Percentiles rank a stretch among this genome's conserved stretches.
These are phyloP conservation scores for Iberis pinnata DNA, from an alignment of 345 rosid genomes.

Conservation along the genomic window DNA sequence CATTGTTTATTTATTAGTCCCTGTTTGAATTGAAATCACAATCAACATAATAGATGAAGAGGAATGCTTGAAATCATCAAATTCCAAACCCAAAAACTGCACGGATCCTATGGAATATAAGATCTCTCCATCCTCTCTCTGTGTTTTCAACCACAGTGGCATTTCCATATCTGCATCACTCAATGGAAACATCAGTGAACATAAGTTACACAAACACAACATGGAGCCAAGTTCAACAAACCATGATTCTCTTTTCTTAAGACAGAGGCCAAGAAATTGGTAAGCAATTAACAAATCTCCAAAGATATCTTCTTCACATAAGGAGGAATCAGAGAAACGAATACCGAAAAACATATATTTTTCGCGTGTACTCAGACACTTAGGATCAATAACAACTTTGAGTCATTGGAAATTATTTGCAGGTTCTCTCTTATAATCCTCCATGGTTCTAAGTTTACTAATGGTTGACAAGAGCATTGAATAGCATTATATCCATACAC, in stretches of 20 bases:
- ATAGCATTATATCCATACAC: no score
- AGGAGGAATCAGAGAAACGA: neutral
- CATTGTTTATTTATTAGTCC: constrained; percentile 12
- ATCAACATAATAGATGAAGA: constrained; percentile 15
- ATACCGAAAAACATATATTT: no score
- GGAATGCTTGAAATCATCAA: constrained; percentile 22
- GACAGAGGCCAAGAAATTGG: no score
- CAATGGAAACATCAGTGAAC: constrained; percentile 11
- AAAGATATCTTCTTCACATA: neutral
- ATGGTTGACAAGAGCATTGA: no score
- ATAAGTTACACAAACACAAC: no score
- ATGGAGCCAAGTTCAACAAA: neutral
- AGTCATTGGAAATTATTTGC: no score
- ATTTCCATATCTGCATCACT: constrained; percentile 75
- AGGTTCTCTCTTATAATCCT: no score
- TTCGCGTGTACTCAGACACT: no score
- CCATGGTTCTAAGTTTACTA: no score
- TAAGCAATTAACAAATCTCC: neutral
- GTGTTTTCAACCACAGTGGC: constrained; percentile 93
- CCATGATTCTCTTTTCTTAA: no score
- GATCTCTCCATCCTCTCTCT: constrained; percentile 93
- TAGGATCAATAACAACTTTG: no score
- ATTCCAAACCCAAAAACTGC: constrained; percentile 89
- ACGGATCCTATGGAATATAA: constrained; percentile 76
- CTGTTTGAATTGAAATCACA: constrained; percentile 16